Percentiles rank a stretch among this genome's conserved stretches.
Evolutionary conservation across 306 rosid species (phyloP).

Genomic region (Cucurbita maxima): DNA sequence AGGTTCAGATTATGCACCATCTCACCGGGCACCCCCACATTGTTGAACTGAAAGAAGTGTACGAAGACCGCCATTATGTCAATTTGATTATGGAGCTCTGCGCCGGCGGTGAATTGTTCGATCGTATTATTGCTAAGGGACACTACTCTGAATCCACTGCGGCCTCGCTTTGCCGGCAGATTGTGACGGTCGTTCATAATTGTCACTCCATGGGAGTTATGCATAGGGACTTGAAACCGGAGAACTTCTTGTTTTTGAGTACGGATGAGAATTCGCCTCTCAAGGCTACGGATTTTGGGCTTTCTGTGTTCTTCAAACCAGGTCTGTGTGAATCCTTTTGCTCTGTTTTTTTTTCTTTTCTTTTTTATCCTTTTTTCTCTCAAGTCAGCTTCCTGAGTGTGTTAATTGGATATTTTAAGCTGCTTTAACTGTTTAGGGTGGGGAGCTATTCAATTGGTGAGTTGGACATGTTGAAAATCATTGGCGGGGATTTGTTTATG

Average conservation of each 20-base stretch:
- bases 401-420: neutral
- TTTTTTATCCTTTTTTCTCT: neutral
- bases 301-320: conserved; percentile 73
- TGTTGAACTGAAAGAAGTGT: conserved; percentile 80
- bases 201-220: conserved; percentile 93
- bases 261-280: conserved; percentile 55
- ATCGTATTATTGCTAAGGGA: conserved; percentile 67
- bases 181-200: conserved; percentile 69
- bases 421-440: neutral
- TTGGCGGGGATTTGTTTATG: neutral
- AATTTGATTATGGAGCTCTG: conserved; percentile 92
- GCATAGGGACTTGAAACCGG: conserved; percentile 87
- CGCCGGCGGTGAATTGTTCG: conserved; percentile 93
- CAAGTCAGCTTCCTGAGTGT: neutral
- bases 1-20: conserved; percentile 97
- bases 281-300: conserved; percentile 87
- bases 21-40: conserved; percentile 86
- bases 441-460: neutral
- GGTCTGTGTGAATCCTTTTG: conserved; percentile 17
- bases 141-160: conserved; percentile 95
- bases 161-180: conserved; percentile 70
- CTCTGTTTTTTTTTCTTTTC: neutral
- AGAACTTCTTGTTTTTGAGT: conserved; percentile 64
- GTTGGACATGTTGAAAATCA: neutral
- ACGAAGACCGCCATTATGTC: conserved; percentile 92